phyloP scores from a whole-genome alignment of 176 grass and related monocot species.

The Lolium perenne region DNA sequence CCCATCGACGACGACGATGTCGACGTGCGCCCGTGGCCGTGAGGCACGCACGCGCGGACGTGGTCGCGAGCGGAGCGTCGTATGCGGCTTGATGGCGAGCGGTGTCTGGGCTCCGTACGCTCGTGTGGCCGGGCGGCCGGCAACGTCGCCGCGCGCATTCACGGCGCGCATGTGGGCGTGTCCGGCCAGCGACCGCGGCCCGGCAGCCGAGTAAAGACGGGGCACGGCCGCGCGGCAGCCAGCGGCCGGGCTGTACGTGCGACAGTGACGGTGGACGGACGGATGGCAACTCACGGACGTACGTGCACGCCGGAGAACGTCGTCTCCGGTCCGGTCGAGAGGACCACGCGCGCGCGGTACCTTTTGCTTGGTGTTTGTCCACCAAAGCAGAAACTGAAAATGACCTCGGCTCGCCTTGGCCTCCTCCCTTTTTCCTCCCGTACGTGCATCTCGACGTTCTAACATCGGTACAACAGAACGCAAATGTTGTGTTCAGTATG shows the following conservation, averaged over 20 bases:
- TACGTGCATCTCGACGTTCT: no score
- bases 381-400: not conserved
- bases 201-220: constrained; percentile 21
- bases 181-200: not conserved
- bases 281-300: not conserved
- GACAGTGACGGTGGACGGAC: not conserved
- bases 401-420: not conserved
- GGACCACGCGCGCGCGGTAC: no score
- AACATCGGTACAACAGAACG: no score
- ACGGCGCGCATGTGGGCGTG: not conserved
- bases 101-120: not conserved
- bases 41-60: not conserved
- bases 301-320: not conserved
- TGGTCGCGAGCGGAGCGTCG: not conserved
- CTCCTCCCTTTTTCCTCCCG: no score
- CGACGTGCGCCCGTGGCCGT: not conserved
- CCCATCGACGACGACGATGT: not conserved
- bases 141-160: not conserved
- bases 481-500: no score
- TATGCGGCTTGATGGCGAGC: not conserved
- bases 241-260: not conserved
- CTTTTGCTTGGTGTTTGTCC: not conserved
- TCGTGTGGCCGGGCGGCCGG: not conserved
- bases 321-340: no score
- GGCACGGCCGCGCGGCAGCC: not conserved